Percentiles rank a stretch among this genome's conserved stretches.
These are phyloP conservation scores for Citrullus mucosospermus DNA, from an alignment of 306 rosid genomes.

Conservation along the genomic window DNA sequence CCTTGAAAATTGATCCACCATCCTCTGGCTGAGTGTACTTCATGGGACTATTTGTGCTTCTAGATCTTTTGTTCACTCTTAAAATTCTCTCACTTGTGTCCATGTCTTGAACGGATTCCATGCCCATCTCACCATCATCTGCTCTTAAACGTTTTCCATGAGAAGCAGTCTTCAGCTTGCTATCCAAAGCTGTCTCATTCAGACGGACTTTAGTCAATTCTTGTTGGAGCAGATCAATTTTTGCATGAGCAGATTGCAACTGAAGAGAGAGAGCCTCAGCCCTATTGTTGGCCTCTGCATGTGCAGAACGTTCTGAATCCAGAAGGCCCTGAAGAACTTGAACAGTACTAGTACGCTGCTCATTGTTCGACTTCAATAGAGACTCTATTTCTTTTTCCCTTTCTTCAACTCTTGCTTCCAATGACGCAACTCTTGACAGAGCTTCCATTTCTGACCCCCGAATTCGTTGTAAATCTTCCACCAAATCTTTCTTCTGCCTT, in stretches of 20 bases:
- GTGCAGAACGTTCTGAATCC: conserved; percentile 88
- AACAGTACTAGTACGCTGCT: conserved; percentile 54
- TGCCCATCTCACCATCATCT: conserved; percentile 47
- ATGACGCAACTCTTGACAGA: conserved; percentile 30
- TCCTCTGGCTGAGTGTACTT: conserved; percentile 49
- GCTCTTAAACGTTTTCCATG: conserved; percentile 67
- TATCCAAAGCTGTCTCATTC: conserved; percentile 66
- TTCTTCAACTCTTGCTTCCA: conserved; percentile 66
- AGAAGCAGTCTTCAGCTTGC: conserved; percentile 56
- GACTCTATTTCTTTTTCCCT: conserved; percentile 75
- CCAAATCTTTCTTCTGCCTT: conserved; percentile 44
- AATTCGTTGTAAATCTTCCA: conserved; percentile 32
- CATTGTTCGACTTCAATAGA: conserved; percentile 58
- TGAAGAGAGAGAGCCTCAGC: conserved; percentile 83
- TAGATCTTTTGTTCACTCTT: conserved; percentile 51
- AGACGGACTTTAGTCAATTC: conserved; percentile 67
- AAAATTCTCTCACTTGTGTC: conserved; percentile 42
- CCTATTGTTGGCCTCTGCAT: conserved; percentile 72
- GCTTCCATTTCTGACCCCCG: conserved; percentile 58
- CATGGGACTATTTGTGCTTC: conserved; percentile 44
- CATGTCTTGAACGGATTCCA: conserved; percentile 61
- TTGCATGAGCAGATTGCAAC: conserved; percentile 80
- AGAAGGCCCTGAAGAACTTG: conserved; percentile 70
- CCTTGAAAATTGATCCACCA: conserved; percentile 74
- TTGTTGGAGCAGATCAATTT: conserved; percentile 76